Percentiles rank a stretch among this genome's conserved stretches.
These are phyloP conservation scores for Mucor sp. DNA, from an alignment of 371 early-diverging fungal genomes.

Conservation along the genomic window DNA sequence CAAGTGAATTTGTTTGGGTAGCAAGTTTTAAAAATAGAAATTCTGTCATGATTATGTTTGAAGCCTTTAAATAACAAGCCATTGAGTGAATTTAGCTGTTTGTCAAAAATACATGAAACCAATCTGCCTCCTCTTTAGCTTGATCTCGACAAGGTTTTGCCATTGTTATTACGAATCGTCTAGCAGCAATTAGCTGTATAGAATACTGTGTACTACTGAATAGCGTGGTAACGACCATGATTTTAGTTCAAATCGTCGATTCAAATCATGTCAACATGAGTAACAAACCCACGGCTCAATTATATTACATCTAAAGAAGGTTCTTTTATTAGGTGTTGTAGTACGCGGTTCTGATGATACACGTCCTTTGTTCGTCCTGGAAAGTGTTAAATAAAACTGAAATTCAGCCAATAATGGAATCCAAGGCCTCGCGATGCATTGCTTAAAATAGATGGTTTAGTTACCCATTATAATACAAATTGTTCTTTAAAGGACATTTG, in stretches of 20 bases:
- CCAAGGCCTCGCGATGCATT: background rate
- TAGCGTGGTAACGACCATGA: background rate
- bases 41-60: background rate
- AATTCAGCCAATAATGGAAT: background rate
- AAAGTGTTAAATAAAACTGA: background rate
- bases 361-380: background rate
- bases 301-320: background rate
- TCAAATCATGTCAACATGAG: background rate
- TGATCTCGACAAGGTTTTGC: no score
- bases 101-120: background rate
- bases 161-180: background rate
- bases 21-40: background rate
- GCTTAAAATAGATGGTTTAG: conserved; percentile 1
- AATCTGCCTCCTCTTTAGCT: background rate
- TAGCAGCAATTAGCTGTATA: background rate
- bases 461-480: background rate
- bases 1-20: background rate
- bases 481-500: background rate
- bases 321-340: background rate
- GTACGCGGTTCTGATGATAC: background rate
- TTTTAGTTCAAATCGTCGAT: background rate
- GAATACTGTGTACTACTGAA: background rate
- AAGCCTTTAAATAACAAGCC: background rate
- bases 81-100: background rate
- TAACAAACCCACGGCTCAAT: background rate